Conservation (phyloP, 2,329 filamentous ascomycete genomes). For the Fusarium udum region DNA sequence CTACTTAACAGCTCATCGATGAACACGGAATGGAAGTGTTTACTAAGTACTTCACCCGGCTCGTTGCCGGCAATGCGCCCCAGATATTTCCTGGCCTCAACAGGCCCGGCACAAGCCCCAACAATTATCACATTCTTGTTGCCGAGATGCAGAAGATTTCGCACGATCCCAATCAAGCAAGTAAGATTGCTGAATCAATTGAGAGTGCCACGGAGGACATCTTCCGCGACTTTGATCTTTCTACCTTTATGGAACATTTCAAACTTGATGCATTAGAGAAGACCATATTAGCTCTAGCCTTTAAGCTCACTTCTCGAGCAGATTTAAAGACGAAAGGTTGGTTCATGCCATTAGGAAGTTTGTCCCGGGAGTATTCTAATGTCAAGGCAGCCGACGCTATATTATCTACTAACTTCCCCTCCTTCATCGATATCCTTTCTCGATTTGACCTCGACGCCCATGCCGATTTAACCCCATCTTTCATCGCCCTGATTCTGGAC, state of each 20-base stretch:
- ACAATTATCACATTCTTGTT: constrained; percentile 84
- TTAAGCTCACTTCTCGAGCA: constrained; percentile 81
- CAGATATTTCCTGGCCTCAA: constrained; percentile 87
- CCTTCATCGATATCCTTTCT: constrained; percentile 81
- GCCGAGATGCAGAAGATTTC: constrained; percentile 88
- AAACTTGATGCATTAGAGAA: constrained; percentile 89
- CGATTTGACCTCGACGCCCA: constrained; percentile 70
- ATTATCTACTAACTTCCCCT: constrained; percentile 79
- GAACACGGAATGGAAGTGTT: constrained; percentile 99
- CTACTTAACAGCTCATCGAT: constrained; percentile 77
- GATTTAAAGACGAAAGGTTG: constrained; percentile 91
- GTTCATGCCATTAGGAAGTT: constrained; percentile 31
- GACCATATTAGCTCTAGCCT: constrained; percentile 86
- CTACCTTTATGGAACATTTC: constrained; percentile 95
- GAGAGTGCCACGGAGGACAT: constrained; percentile 91
- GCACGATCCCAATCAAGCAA: constrained; percentile 81
- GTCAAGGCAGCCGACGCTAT: constrained; percentile 80
- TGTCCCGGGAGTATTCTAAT: constrained; percentile 53
- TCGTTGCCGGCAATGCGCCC: constrained; percentile 89
- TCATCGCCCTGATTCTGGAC: constrained; percentile 83
- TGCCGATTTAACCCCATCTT: constrained; percentile 72
- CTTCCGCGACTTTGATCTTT: constrained; percentile 96
- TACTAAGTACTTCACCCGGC: constrained; percentile 91
- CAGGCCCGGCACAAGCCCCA: constrained; percentile 76
- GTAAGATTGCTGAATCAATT: constrained; percentile 92